phyloP scores from a whole-genome alignment of 2,329 filamentous ascomycete species.

The Trichoderma lentiforme region DNA sequence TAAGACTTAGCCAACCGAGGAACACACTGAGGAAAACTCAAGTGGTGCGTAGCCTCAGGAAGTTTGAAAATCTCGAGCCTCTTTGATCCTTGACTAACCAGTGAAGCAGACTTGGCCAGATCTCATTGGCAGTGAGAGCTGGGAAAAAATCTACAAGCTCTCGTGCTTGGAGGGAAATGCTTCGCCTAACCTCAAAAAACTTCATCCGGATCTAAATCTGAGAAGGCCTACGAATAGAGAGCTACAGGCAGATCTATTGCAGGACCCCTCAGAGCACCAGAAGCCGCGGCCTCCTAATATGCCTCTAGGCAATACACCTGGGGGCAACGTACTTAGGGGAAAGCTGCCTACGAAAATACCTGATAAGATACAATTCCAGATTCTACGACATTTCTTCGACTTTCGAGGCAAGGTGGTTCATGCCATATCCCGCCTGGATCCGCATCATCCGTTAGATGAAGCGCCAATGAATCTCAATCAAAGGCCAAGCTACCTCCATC shows the following conservation, averaged over 20 bases:
- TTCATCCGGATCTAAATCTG: constrained; percentile 15
- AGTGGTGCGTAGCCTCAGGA: background rate
- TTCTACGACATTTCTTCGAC: constrained; percentile 38
- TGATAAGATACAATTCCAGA: constrained; percentile 29
- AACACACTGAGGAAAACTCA: background rate
- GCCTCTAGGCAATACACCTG: background rate
- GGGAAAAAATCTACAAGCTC: background rate
- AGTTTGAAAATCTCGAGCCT: background rate
- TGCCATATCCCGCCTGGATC: constrained; percentile 45
- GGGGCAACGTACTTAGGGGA: background rate
- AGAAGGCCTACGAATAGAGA: background rate
- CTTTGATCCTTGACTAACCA: background rate
- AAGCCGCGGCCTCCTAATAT: background rate
- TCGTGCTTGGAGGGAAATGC: constrained; percentile 16
- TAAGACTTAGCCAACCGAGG: background rate
- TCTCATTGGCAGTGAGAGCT: background rate
- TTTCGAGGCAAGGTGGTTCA: constrained; percentile 38
- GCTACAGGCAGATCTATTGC: background rate
- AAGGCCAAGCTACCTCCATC: constrained; percentile 29
- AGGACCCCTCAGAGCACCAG: background rate
- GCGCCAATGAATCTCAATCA: constrained; percentile 19
- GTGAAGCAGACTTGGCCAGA: background rate
- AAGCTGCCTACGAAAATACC: background rate
- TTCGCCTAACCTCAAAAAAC: background rate
- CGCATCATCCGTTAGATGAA: constrained; percentile 23